Base-by-base conservation (phyloP, 2,329 filamentous ascomycete genomes). In the Aspergillus sp. region DNA sequence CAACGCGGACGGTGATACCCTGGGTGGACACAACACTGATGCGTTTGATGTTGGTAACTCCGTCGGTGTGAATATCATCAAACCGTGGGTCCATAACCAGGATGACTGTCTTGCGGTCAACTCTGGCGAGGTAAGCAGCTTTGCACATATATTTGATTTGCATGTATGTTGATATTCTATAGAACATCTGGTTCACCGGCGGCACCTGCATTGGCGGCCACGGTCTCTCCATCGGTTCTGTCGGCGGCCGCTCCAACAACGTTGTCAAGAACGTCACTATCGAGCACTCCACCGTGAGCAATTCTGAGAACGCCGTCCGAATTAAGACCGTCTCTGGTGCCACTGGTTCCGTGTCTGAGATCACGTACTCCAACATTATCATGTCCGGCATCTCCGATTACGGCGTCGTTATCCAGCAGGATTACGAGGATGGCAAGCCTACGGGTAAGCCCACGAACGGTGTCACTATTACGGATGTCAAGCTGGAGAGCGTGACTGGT, bases 321-420 rank as follows among this genome's bases (percentile, higher is more conserved):
- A 79, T 80, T 27, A 79, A 80, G 67, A 69, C 74, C 1, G 76
- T 78, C 64, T 73, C 62, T 55, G 71, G 71, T 44, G 76, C 74
- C 7, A 79, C 76, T 1, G 77, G 77, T 21, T 55, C 53, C 17
- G 53, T 55, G 1, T 21, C 39, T 7, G 53, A 55, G 70, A 65
- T 63, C 1, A 55, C 53, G 0, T 70, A 79, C 23, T 66, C 70
- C 54, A 76, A 78, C 61, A 83, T 83, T 61, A 71, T 71, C 5
- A 67, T 83, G 48, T 72, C 70, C 36, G 74, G 75, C 54, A 81
- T 82, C 61, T 69, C 73, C 38, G 76, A 77, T 61, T 83, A 83
- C 66, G 81, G 81, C 21, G 81, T 84, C 57, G 80, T 81, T 59
- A 75, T 83, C 42, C 74, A 83, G 71, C 81, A 84, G 71, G 82